These are phyloP conservation scores for Tritrichomonas musculus DNA, from an alignment of 208 protist species.

Conservation along the genomic window DNA sequence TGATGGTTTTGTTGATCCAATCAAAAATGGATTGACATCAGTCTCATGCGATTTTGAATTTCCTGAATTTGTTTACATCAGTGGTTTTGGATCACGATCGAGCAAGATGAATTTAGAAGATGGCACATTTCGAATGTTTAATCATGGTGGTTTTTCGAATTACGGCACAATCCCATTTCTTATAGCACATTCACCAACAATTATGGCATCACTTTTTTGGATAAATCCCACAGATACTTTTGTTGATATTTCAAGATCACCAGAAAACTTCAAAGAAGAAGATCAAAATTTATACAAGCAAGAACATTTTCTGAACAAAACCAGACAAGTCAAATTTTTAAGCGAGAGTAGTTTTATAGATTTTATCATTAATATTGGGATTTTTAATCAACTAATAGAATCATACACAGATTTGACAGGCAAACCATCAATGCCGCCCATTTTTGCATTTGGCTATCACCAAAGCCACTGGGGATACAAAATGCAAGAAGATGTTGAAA, in stretches of 20 bases:
- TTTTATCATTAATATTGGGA: conserved; percentile 80
- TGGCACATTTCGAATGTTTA: conserved; percentile 82
- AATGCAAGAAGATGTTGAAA: conserved; percentile 70
- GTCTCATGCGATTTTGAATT: background rate
- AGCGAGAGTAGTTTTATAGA: conserved; percentile 80
- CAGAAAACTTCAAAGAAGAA: conserved; percentile 65
- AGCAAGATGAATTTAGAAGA: background rate
- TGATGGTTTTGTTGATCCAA: too few relatives aligned
- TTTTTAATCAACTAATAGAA: conserved; percentile 65
- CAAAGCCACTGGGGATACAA: conserved; percentile 93
- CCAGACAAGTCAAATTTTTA: conserved; percentile 73
- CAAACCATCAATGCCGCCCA: conserved; percentile 73
- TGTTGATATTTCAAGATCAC: background rate
- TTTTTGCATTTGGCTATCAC: conserved; percentile 91
- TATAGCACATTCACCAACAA: conserved; percentile 60
- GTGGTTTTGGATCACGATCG: background rate
- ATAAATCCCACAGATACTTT: conserved; percentile 28
- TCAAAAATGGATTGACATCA: background rate
- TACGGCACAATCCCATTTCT: conserved; percentile 92
- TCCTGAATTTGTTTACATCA: background rate
- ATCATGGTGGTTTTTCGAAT: conserved; percentile 90
- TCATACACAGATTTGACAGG: conserved; percentile 83
- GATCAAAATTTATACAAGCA: too few relatives aligned
- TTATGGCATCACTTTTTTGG: conserved; percentile 34
- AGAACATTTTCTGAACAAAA: too few relatives aligned